A percentile compares a stretch with the other conserved stretches of the same genome.
These are phyloP conservation scores for Pseudocercospora fuligena DNA, from an alignment of 2,329 filamentous ascomycete species.

Conservation along the genomic window DNA sequence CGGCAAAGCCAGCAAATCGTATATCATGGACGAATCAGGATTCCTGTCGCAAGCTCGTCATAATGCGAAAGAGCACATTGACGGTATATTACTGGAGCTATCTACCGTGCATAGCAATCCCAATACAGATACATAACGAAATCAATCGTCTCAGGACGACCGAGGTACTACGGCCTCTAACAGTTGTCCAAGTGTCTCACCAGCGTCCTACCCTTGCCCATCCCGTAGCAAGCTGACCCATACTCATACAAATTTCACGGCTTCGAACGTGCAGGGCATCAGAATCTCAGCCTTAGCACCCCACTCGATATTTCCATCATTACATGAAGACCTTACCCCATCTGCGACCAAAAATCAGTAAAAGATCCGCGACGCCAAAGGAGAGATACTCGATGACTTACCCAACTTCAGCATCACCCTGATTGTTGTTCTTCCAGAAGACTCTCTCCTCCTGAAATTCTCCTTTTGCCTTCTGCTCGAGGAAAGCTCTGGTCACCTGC, in stretches of 20 bases:
- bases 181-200: no score
- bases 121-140: neutral
- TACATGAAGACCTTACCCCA: conserved; percentile 20
- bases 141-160: neutral
- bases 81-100: neutral
- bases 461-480: neutral
- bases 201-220: no score
- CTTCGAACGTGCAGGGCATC: neutral
- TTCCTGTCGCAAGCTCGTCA: no score
- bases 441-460: conserved; percentile 4
- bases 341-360: conserved; percentile 10
- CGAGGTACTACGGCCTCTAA: neutral
- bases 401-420: conserved; percentile 34
- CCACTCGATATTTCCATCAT: neutral
- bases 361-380: neutral
- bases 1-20: no score
- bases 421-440: conserved; percentile 9
- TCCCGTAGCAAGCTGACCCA: neutral
- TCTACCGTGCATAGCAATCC: neutral
- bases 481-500: neutral
- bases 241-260: neutral
- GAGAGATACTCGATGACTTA: conserved; percentile 16
- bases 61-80: neutral
- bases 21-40: no score
- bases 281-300: neutral